A percentile compares a stretch with the other conserved stretches of the same genome.
Conservation (phyloP, 2,329 filamentous ascomycete genomes). For the Graphiopsis chlorocephala region DNA sequence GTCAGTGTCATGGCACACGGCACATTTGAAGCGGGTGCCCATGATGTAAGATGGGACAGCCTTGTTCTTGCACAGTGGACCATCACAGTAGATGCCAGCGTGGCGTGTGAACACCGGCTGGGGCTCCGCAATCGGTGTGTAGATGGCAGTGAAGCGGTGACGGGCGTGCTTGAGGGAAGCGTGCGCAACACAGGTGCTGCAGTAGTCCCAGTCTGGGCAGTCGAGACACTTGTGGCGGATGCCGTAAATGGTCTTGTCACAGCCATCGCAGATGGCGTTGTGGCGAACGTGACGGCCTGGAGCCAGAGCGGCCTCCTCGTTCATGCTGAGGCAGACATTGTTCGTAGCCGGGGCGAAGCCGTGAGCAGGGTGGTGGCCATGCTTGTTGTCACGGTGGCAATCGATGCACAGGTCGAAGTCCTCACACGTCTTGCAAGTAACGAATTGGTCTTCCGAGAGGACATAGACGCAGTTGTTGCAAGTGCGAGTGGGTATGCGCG, state of each 20-base stretch:
- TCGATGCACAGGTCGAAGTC: conserved; percentile 89
- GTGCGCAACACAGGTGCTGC: conserved; percentile 68
- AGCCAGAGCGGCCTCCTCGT: conserved; percentile 66
- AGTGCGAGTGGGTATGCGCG: conserved; percentile 56
- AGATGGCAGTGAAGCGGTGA: conserved; percentile 87
- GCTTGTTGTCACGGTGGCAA: conserved; percentile 72
- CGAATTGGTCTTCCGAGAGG: conserved; percentile 72
- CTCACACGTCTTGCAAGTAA: conserved; percentile 79
- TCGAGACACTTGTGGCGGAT: conserved; percentile 94
- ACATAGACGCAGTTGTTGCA: conserved; percentile 67
- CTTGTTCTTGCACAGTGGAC: conserved; percentile 70
- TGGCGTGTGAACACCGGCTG: conserved; percentile 56
- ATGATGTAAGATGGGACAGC: conserved; percentile 62
- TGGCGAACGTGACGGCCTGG: conserved; percentile 80
- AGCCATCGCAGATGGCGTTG: conserved; percentile 90
- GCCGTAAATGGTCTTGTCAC: conserved; percentile 81
- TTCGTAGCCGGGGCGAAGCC: conserved; percentile 68
- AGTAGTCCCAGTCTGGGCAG: conserved; percentile 98
- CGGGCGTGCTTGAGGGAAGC: conserved; percentile 69
- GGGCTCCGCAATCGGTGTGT: conserved; percentile 62
- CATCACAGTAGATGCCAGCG: conserved; percentile 89
- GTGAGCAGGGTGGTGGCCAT: conserved; percentile 90
- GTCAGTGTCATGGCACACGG: conserved; percentile 90
- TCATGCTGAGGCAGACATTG: conserved; percentile 58
- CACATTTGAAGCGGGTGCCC: conserved; percentile 93